Percentiles rank a stretch among this genome's conserved stretches.
Conservation (phyloP, 202 grass and related monocot genomes). For the Carex arenaria region DNA sequence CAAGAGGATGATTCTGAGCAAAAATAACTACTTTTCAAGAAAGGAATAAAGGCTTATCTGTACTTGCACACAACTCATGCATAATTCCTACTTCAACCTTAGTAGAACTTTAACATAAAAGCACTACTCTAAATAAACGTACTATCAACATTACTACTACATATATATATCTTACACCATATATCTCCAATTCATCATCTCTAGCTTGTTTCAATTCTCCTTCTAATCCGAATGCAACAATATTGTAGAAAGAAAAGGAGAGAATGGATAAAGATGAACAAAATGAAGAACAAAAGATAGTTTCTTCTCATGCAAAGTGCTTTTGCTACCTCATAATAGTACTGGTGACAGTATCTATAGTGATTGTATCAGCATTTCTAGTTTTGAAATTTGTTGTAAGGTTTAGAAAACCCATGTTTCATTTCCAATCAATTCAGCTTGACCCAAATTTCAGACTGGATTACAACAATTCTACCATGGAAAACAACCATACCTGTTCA, state of each 20-base stretch:
- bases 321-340: slow-evolving; percentile 40
- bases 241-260: neutral
- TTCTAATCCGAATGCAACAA: slow-evolving; percentile 24
- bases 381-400: slow-evolving; percentile 43
- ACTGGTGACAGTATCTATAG: slow-evolving; percentile 32
- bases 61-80: slow-evolving; percentile 69
- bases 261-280: slow-evolving; percentile 22
- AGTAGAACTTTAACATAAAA: slow-evolving; percentile 7
- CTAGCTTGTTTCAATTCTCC: slow-evolving; percentile 17
- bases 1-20: slow-evolving; percentile 17
- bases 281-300: slow-evolving; percentile 14
- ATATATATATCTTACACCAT: neutral
- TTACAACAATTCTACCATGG: neutral
- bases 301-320: slow-evolving; percentile 34
- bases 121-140: neutral
- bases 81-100: slow-evolving; percentile 14
- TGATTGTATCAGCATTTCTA: slow-evolving; percentile 28
- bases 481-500: slow-evolving; percentile 34
- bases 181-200: slow-evolving; percentile 17
- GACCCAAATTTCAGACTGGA: slow-evolving; percentile 45
- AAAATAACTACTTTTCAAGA: slow-evolving; percentile 47
- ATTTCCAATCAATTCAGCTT: slow-evolving; percentile 60
- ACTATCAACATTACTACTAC: neutral
- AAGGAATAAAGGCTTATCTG: slow-evolving; percentile 79
- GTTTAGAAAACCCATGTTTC: slow-evolving; percentile 65